Base-by-base conservation (phyloP, 768 basidiomycete species). In the Postia placenta region DNA sequence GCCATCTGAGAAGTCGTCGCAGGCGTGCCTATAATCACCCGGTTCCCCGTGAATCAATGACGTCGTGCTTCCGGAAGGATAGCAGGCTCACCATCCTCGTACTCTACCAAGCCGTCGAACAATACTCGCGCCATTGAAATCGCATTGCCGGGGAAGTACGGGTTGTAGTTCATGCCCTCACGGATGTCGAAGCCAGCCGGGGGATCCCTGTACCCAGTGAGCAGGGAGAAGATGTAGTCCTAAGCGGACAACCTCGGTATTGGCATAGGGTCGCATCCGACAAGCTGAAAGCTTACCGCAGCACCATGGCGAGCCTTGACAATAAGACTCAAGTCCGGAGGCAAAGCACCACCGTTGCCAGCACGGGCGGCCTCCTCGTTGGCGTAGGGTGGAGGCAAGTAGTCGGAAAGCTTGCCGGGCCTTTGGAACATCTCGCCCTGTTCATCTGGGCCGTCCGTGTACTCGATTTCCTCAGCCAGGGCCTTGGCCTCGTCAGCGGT, bases 161-260 rank as follows among this genome's bases (percentile, higher is more conserved):
- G 92, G 73, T 92, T 92, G 79, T 96, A 98, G 80, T 94, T 96
- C 91, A 97, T 88, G 57, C 92, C 95, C 45, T 97, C 95, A 67
- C 90, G 91, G 56, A 95, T 76, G 65, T 92, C 89, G 53, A 95
- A 87, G 51, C 92, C 92, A 51, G 95, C 92, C 37, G 96, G 96
- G 45, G 96, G 87, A 60, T 98, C 96, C 37, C 92, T 76, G 71
- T 98, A 98, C 50, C 96, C 96, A 26, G 96, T 99, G 57, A 99
- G 78, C 49, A 99, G 85, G 48, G 95, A 84, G 74, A 92, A 98
- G 60, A 99, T 76, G 67, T 99, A 99, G 73, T 99, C 93, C 92
- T 96, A 53, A 0, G 4, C 24, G 11, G 27, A 26, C 4, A 36
- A 3, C 5, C 26, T 11, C 28, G 23, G 49, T 39, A 42, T 17